Conservation (phyloP, 257 asterid genomes). For the Agastache rugosa region DNA sequence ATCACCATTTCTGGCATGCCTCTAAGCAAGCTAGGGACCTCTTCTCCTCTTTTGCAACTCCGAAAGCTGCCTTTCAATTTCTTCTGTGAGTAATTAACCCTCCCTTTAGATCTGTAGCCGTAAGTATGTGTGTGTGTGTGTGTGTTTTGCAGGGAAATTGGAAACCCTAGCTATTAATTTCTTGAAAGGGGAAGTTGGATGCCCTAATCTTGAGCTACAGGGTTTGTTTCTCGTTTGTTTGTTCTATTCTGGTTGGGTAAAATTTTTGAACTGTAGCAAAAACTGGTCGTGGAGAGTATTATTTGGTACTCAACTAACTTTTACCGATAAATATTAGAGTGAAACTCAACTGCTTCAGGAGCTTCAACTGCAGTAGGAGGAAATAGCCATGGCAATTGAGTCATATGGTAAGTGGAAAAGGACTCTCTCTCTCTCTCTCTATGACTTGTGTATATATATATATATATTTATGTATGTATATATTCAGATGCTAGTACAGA, state of each 20-base stretch:
- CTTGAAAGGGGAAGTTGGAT: constrained; percentile 12
- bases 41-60: constrained; percentile 11
- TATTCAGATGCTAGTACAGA: neutral
- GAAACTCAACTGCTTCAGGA: constrained; percentile 23
- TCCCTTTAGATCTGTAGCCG: neutral
- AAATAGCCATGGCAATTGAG: constrained; percentile 20
- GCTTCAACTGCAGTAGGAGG: constrained; percentile 27
- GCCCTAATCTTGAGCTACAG: constrained; percentile 31
- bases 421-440: neutral
- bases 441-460: neutral
- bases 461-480: neutral
- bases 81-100: neutral
- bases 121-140: neutral
- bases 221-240: neutral
- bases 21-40: constrained; percentile 17
- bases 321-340: neutral
- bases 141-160: constrained; percentile 20
- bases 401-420: constrained; percentile 5
- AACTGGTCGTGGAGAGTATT: constrained; percentile 19
- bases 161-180: constrained; percentile 33
- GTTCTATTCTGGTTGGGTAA: constrained; percentile 21
- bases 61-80: constrained; percentile 20
- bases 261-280: neutral
- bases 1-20: constrained; percentile 42
- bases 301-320: constrained; percentile 1